Evolutionary conservation across 139 green algal species (phyloP), one percentile per base, ranked within the genome.

Genomic region (Auxenochlorella protothecoides): DNA sequence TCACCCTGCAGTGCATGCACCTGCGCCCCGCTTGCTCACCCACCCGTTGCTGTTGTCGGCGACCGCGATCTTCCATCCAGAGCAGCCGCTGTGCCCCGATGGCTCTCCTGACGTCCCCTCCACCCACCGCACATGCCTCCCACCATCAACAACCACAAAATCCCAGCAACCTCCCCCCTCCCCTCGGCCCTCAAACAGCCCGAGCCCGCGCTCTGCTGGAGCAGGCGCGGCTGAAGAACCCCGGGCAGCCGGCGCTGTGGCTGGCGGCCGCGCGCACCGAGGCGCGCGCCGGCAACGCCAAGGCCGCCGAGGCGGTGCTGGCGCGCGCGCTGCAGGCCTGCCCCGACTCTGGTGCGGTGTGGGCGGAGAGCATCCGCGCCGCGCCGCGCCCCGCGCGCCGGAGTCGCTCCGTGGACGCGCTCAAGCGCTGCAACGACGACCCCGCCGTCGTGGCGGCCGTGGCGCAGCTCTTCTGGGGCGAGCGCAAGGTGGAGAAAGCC

Each of bases 291-390:
- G 80, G 82, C 55, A 89, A 90, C 70, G 76, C 76, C 9, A 91
- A 90, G 72, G 89, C 86, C 44, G 93, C 89, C 56, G 93, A 97
- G n/a, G 79, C 78, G 2, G 69, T 91, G 16, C 84, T 99, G 74
- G 93, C 95, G 5, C 95, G 94, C 78, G 92, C 85, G 53, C 81
- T 98, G 69, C 86, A 95, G 85, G 94, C 97, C 59, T 97, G 90
- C 75, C 92, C 95, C 52, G 86, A 81, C 13, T 89, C 76, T 72
- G 95, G 95, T 0, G 53, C 83, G 44, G 84, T 99, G 75, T 94
- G 89, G 89, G 89, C 91, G 5, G 92, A 98, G 77, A 76, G 83
- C 7, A 88, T 98, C 53, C 62, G 66, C 56, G 89, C 94, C 85
- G 91, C 91, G 62, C 90, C 95, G 4, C 82, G 93, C 3, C 89